Conservation (phyloP, 495 filamentous ascomycete genomes). For the Aspergillus ostianus region DNA sequence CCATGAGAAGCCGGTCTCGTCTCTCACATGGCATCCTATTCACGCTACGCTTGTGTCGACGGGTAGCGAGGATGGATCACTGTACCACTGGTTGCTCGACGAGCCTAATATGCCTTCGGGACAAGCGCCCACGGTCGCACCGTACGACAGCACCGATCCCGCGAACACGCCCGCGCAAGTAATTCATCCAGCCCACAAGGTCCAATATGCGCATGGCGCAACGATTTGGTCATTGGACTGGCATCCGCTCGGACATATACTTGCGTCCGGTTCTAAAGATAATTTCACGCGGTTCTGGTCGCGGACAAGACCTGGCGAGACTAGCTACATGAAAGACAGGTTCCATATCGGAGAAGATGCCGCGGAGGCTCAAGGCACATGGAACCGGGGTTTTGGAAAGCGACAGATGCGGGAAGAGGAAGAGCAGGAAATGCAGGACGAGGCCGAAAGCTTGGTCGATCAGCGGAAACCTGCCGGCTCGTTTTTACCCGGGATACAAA, state of each 20-base stretch:
- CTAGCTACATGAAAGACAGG: constrained; percentile 76
- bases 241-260: constrained; percentile 93
- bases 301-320: constrained; percentile 81
- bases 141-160: constrained; percentile 80
- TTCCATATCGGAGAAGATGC: constrained; percentile 94
- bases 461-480: constrained; percentile 67
- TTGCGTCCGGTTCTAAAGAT: constrained; percentile 98
- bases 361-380: constrained; percentile 89
- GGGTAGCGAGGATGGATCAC: constrained; percentile 80
- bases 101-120: constrained; percentile 81
- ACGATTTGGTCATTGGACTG: constrained; percentile 97
- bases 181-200: constrained; percentile 81
- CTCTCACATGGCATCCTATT: constrained; percentile 89
- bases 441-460: constrained; percentile 89
- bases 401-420: constrained; percentile 86
- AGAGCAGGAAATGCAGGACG: constrained; percentile 88
- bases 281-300: constrained; percentile 96
- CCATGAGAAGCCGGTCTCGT: constrained; percentile 93
- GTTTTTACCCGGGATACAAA: constrained; percentile 52
- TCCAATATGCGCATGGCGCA: constrained; percentile 86
- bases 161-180: constrained; percentile 74
- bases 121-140: constrained; percentile 62
- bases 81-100: constrained; percentile 90
- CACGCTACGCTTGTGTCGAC: constrained; percentile 87
- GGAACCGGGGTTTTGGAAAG: constrained; percentile 75